Evolutionary conservation across 2,329 filamentous ascomycete species (phyloP).

Genomic region (Pyrenophora teres): DNA sequence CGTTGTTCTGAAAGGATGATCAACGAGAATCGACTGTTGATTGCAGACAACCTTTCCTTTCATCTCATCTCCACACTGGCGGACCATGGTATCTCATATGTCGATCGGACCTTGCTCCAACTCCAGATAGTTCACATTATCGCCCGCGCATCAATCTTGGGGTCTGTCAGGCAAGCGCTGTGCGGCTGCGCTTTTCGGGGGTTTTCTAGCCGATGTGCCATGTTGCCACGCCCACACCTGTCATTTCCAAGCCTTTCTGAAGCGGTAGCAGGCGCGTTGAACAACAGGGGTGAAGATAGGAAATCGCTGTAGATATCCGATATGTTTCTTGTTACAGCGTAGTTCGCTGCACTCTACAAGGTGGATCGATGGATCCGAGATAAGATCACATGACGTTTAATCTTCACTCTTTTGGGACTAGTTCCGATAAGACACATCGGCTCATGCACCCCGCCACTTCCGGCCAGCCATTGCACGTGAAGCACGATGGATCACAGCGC

Average conservation of each 20-base stretch:
- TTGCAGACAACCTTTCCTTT: not conserved
- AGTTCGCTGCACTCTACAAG: not conserved
- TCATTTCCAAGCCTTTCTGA: not conserved
- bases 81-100: constrained; percentile 10
- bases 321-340: constrained; percentile 1
- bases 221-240: constrained; percentile 3
- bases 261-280: not conserved
- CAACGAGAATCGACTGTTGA: not conserved
- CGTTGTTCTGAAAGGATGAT: not conserved
- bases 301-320: not conserved
- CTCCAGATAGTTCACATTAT: constrained; percentile 10
- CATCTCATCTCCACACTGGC: constrained; percentile 2
- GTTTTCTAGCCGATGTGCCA: constrained; percentile 14
- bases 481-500: not conserved
- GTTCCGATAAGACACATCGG: constrained; percentile 10
- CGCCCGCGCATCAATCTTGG: constrained; percentile 4
- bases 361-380: constrained; percentile 3
- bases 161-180: not conserved
- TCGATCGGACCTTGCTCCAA: constrained; percentile 2
- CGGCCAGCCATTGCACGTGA: constrained; percentile 1
- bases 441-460: constrained; percentile 1
- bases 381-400: constrained; percentile 7
- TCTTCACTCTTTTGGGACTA: not conserved
- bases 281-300: constrained; percentile 11
- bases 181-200: constrained; percentile 1